A percentile compares a stretch with the other conserved stretches of the same genome.
Conservation (phyloP, 73 alveolate genomes). For the Uronychia binucleata region DNA sequence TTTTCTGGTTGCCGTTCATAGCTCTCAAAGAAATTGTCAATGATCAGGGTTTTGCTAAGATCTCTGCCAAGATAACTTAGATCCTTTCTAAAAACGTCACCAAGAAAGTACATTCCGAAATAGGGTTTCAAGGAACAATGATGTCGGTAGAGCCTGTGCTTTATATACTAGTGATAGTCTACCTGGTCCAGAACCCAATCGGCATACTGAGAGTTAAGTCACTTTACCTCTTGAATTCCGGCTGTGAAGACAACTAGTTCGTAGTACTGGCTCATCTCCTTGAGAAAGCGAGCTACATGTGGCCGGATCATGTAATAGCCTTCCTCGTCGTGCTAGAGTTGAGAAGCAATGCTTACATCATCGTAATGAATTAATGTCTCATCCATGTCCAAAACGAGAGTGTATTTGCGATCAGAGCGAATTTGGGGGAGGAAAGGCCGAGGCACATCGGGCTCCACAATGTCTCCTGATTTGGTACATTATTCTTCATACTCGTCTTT, state of each 20-base stretch:
- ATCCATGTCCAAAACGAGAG: conserved; percentile 95
- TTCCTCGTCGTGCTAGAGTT: conserved; percentile 68
- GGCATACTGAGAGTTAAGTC: conserved; percentile 8
- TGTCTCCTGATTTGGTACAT: neutral
- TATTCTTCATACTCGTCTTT: no score
- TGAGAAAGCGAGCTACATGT: conserved; percentile 76
- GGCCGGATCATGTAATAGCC: conserved; percentile 95
- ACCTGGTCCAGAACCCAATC: conserved; percentile 85
- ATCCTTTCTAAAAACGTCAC: conserved; percentile 51
- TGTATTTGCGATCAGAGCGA: conserved; percentile 64
- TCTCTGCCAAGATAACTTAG: conserved; percentile 74
- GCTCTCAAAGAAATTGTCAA: conserved; percentile 82
- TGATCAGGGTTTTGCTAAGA: conserved; percentile 57
- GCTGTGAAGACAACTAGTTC: conserved; percentile 98
- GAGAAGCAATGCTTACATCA: conserved; percentile 13
- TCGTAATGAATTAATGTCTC: conserved; percentile 96
- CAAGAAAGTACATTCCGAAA: neutral
- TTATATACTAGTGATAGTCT: conserved; percentile 74
- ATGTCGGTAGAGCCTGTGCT: conserved; percentile 87
- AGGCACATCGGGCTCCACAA: neutral
- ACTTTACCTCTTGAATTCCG: conserved; percentile 73
- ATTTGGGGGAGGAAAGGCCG: conserved; percentile 71
- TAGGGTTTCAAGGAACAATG: conserved; percentile 48
- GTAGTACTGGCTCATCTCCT: conserved; percentile 85
- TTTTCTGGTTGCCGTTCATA: conserved; percentile 51